Evolutionary conservation across 768 basidiomycete species (phyloP).

Genomic region (Mycena latifolia): DNA sequence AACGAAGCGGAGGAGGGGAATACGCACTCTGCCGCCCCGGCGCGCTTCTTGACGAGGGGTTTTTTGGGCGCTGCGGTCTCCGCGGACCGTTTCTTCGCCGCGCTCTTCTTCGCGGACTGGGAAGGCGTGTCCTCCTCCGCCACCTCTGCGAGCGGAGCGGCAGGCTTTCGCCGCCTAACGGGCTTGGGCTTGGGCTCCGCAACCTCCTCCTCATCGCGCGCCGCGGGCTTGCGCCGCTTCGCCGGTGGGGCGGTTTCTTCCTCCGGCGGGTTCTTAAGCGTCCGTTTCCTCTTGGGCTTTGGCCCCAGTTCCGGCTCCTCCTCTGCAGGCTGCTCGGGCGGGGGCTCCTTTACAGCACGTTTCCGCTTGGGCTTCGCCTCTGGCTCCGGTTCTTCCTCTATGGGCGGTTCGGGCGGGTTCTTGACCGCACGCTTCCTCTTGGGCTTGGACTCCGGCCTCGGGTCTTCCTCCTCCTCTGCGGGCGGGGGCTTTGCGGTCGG

Average conservation of each 20-base stretch:
- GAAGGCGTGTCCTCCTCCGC: slow-evolving; percentile 27
- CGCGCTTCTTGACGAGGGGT: slow-evolving; percentile 20
- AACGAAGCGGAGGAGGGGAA: background rate
- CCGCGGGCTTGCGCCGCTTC: background rate
- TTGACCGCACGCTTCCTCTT: too few species aligned
- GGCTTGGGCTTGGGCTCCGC: background rate
- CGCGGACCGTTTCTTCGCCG: slow-evolving; percentile 29
- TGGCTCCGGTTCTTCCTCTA: too few species aligned
- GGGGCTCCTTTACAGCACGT: too few species aligned
- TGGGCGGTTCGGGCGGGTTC: too few species aligned
- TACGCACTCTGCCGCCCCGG: background rate
- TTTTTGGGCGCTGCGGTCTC: slow-evolving; percentile 7
- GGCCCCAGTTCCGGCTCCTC: background rate
- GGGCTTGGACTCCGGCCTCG: too few species aligned
- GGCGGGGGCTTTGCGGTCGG: too few species aligned
- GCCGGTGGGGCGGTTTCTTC: background rate
- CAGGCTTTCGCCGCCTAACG: slow-evolving; percentile 14
- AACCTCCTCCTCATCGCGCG: background rate
- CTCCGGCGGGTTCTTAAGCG: background rate
- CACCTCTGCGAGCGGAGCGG: slow-evolving; percentile 13
- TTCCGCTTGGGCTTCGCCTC: too few species aligned
- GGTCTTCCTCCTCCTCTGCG: too few species aligned
- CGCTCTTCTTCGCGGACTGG: slow-evolving; percentile 1
- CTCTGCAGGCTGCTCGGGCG: background rate
- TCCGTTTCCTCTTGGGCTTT: background rate